Base-by-base conservation (phyloP, 2,329 filamentous ascomycete species). In the Trichoderma sp. region DNA sequence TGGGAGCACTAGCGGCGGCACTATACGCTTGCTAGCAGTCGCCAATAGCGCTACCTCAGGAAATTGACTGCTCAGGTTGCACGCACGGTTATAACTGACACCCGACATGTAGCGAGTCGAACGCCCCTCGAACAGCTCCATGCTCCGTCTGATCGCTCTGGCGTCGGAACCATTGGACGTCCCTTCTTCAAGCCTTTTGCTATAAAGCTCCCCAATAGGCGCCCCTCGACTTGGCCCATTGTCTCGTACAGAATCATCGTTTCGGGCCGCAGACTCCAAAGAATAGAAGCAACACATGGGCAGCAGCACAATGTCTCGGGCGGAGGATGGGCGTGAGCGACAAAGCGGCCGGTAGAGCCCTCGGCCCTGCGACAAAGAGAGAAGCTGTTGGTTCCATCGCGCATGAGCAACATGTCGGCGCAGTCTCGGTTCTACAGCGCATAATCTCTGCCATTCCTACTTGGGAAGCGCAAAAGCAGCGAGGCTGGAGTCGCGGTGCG, bases 401-500 rank as follows among this genome's bases (percentile, higher is more conserved):
- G 64, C 64, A 66, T 66, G 64, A 66, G 37, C 21, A 37, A 32
- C 51, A 43, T 43, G 34, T 58, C 64, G 64, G 64, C 64, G 54
- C 64, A 59, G 64, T 56, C 54, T 66, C 64, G 64, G 64, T 66
- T 66, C 54, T 66, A 66, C 64, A 66, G 39, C 39, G 54, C 39
- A 37, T 58, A 51, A 30, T 21, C 21, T 30, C 30, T 66, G 52
- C 63, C 54, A 58, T 66, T 26, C 52, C 63, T 16, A 66, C 63
- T 39, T 49, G 21, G 63, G 52, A 49, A 34, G 51, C 52, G 37
- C 49, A 46, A 32, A 49, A 30, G 52, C 37, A 39, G 49, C 64
- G 54, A 66, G 64, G 64, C 64, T 66, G 64, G 54, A 39, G 52
- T 58, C 30, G 26, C 34, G 59, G 13, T 63, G 52, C 61, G 59